Conservation (phyloP, 78 protist genomes). For the Guillardia theta region DNA sequence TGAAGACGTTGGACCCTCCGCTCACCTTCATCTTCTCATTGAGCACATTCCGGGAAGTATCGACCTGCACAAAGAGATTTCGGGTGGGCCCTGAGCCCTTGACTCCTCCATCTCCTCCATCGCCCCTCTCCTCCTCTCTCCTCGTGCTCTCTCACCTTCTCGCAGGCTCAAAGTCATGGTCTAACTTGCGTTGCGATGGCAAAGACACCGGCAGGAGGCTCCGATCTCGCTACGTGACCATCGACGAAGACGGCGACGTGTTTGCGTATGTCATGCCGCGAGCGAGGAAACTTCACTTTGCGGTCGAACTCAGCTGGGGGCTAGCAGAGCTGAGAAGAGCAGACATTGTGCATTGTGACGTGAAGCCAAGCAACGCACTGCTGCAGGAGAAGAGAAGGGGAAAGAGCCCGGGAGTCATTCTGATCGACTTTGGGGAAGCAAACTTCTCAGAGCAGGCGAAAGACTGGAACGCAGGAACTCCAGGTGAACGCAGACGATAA, state of each 20-base stretch:
- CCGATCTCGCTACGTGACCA: neutral
- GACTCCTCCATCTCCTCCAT: neutral
- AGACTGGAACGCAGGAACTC: neutral
- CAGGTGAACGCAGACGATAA: no score
- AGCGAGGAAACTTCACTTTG: neutral
- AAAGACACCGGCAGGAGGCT: neutral
- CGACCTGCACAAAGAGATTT: no score
- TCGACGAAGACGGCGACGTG: neutral
- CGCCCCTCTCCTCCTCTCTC: neutral
- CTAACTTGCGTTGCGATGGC: neutral
- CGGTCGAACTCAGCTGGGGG: neutral
- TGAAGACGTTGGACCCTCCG: no score
- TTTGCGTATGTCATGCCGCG: neutral
- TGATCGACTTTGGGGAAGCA: neutral
- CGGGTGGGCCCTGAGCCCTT: no score
- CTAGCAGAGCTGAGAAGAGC: neutral
- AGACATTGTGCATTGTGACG: neutral
- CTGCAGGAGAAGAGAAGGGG: no score
- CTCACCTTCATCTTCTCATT: no score
- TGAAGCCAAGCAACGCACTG: neutral
- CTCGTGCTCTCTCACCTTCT: neutral
- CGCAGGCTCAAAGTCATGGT: no score
- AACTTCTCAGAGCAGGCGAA: neutral
- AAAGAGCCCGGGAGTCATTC: neutral
- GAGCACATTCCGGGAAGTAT: no score